Conservation (phyloP, 345 rosid species). For the Salix suchowensis region DNA sequence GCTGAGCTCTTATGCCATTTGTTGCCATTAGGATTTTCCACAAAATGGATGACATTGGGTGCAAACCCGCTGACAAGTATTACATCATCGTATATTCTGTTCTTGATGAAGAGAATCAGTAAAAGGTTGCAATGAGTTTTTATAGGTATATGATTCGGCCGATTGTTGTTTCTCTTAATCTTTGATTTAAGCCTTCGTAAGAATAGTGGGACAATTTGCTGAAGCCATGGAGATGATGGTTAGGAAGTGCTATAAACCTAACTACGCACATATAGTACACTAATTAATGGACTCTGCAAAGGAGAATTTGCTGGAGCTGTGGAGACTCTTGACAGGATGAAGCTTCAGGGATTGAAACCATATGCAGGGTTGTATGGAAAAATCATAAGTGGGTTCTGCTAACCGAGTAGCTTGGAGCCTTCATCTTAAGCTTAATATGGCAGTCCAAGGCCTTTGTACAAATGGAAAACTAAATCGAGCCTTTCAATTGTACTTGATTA, state of each 20-base stretch:
- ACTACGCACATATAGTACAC: conserved; percentile 60
- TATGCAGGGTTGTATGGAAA: conserved; percentile 45
- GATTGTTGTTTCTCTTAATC: conserved; percentile 63
- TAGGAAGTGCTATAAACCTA: conserved; percentile 53
- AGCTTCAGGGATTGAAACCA: conserved; percentile 84
- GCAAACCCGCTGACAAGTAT: conserved; percentile 51
- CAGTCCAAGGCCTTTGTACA: conserved; percentile 55
- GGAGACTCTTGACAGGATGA: conserved; percentile 77
- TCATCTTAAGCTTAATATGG: conserved; percentile 57
- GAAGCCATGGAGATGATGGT: conserved; percentile 64
- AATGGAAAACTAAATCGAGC: conserved; percentile 43
- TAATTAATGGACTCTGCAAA: conserved; percentile 72
- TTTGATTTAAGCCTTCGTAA: conserved; percentile 89
- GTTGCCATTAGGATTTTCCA: conserved; percentile 67
- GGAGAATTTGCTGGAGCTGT: conserved; percentile 61
- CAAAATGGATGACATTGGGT: conserved; percentile 60
- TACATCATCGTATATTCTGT: conserved; percentile 57
- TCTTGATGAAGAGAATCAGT: conserved; percentile 77
- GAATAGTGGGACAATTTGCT: conserved; percentile 42
- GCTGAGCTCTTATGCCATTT: conserved; percentile 66
- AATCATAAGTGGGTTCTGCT: conserved; percentile 29
- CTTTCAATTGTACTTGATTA: conserved; percentile 52
- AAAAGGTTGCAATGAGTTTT: conserved; percentile 56
- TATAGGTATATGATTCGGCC: conserved; percentile 67
- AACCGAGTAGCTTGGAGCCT: conserved; percentile 71